Conservation (phyloP, 495 filamentous ascomycete genomes). For the Cercophora scortea region DNA sequence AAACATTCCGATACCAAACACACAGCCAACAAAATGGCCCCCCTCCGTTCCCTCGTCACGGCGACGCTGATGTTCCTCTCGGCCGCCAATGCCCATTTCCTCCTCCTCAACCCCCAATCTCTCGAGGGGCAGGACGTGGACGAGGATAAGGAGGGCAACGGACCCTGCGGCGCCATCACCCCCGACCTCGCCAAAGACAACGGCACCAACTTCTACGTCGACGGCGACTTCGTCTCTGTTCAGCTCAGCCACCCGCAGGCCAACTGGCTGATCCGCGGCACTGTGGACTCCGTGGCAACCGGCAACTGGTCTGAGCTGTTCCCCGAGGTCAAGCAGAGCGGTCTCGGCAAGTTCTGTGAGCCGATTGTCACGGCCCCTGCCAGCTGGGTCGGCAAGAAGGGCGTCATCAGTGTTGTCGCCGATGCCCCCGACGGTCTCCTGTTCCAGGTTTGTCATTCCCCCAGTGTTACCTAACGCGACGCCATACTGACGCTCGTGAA, state of each 20-base stretch:
- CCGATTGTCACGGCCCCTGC: slow-evolving; percentile 28
- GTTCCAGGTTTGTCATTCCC: slow-evolving; percentile 35
- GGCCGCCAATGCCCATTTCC: slow-evolving; percentile 38
- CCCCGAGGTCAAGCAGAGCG: slow-evolving; percentile 37
- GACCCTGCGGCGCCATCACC: slow-evolving; percentile 41
- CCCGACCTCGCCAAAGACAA: slow-evolving; percentile 27
- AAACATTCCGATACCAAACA: background rate
- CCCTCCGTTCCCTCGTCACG: slow-evolving; percentile 13
- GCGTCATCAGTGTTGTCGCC: slow-evolving; percentile 34
- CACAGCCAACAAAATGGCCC: slow-evolving; percentile 18
- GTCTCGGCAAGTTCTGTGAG: slow-evolving; percentile 38
- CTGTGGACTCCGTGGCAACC: slow-evolving; percentile 31
- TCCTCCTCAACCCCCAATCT: slow-evolving; percentile 31
- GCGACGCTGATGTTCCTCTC: slow-evolving; percentile 24
- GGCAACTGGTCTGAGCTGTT: slow-evolving; percentile 43
- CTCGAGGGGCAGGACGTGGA: slow-evolving; percentile 33
- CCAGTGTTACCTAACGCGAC: background rate
- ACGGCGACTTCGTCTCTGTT: slow-evolving; percentile 34
- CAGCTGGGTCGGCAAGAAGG: slow-evolving; percentile 41
- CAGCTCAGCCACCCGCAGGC: slow-evolving; percentile 35
- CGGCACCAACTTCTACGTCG: slow-evolving; percentile 43
- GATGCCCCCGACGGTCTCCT: slow-evolving; percentile 39
- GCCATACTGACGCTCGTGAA: background rate
- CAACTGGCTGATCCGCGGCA: slow-evolving; percentile 44
- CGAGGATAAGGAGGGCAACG: slow-evolving; percentile 29